phyloP scores from a whole-genome alignment of 1,284 basidiomycete genomes.

The Ustilago xerochloae region DNA sequence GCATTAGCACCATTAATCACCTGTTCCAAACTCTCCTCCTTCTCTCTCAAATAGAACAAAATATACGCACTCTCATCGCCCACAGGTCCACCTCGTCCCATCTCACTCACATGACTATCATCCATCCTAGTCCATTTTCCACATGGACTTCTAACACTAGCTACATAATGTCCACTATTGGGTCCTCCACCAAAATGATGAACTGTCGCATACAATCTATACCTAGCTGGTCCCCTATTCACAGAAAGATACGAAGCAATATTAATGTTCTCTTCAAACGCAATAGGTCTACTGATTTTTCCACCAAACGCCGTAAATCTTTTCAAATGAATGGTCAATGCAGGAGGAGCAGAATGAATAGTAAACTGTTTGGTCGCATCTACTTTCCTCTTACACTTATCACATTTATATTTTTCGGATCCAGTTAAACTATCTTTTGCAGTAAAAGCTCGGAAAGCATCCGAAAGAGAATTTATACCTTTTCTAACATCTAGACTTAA shows the following conservation, averaged over 20 bases:
- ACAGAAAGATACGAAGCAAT: constrained; percentile 86
- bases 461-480: constrained; percentile 75
- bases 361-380: constrained; percentile 88
- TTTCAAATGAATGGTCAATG: constrained; percentile 97
- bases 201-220: constrained; percentile 89
- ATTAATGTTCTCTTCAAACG: constrained; percentile 82
- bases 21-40: constrained; percentile 42
- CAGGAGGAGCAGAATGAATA: constrained; percentile 84
- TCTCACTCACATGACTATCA: constrained; percentile 79
- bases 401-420: constrained; percentile 96
- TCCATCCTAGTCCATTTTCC: constrained; percentile 92
- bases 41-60: constrained; percentile 85
- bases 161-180: constrained; percentile 95
- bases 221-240: constrained; percentile 72
- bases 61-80: constrained; percentile 87
- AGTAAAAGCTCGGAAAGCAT: constrained; percentile 85
- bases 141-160: constrained; percentile 80
- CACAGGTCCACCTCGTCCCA: constrained; percentile 61
- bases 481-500: constrained; percentile 73
- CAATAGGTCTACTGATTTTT: constrained; percentile 76
- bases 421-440: constrained; percentile 86
- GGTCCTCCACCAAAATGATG: constrained; percentile 92
- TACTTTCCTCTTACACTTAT: constrained; percentile 90
- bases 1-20: constrained; percentile 17
- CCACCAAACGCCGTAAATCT: constrained; percentile 87